Base-by-base conservation (phyloP, 1,284 basidiomycete genomes). In the Grifola frondosa region DNA sequence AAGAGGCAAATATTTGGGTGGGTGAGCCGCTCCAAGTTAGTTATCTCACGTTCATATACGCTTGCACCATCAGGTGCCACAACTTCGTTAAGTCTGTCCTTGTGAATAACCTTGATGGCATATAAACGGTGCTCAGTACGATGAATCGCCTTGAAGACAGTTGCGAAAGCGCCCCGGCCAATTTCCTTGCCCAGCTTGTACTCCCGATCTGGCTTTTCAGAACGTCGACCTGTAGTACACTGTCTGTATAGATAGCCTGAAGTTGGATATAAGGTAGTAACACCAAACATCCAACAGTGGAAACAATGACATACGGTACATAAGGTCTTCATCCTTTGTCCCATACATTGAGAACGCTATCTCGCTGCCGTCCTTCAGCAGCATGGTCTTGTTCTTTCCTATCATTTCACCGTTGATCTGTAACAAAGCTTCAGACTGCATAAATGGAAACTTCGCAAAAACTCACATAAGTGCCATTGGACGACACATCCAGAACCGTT, bases 381-480 rank as follows among this genome's bases (percentile, higher is more conserved):
- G 69, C 23, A 75, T 68, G 26, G 73, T 73, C 26, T 73, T 69
- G 50, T 70, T 71, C 54, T 69, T 81, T 39, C 77, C 80, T 47
- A 93, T 74, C 59, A 72, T 80, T 37, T 68, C 65, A 11, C 82
- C 81, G 53, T 90, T 89, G 59, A 93, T 82, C 88, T 91, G 15
- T 30, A 24, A 40, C 20, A 40, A 13, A 12, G 12, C 33, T 49
- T 28, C 56, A 29, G 42, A 44, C n/a, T 42, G 25, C 15, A 33
- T 25, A 33, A 25, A 30, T 25, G 36, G 22, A n/a, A 31, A 35
- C n/a, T n/a, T n/a, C n/a, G n/a, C n/a, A n/a, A 39, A 42, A 22
- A 74, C 88, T 61, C 66, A 91, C 89, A 66, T 77, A 94, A 8
- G 91, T 94, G 0, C 91, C 52, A 24, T 95, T 95, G 44, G 84